Base-by-base conservation (phyloP, 768 basidiomycete genomes). In the Psilocybe cyanescens region DNA sequence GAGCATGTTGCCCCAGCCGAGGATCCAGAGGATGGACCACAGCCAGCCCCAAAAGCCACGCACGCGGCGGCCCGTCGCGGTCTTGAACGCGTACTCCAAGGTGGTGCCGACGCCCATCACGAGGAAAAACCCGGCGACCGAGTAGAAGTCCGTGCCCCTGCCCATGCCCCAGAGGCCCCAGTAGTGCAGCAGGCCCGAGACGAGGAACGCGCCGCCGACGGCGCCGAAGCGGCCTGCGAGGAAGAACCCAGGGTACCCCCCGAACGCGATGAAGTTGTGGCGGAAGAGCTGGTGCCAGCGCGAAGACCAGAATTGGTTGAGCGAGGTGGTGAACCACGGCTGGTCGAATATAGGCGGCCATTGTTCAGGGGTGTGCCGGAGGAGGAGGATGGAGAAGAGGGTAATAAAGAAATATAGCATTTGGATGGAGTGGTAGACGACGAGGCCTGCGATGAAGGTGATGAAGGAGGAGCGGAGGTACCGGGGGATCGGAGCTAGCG, bases 251-350 rank as follows among this genome's bases (percentile, higher is more conserved):
- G 84, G 83, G 33, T 74, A 75, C 8, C 75, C 75, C 11, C 87
- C 88, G n/a, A 85, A 62, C 11, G 69, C 71, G 45, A 88, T 71
- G 65, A 91, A 90, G 39, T 71, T 67, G 47, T 86, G 81, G 8
- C 88, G 81, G 67, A 89, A 87, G 4, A 85, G 61, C 65, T 90
- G 88, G 65, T 91, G 90, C 90, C 90, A 91, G n/a, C 81, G 74
- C 58, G 62, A 70, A 3, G 81, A 76, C 90, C 90, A 91, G 59
- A 88, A 84, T 24, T 86, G 81, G 39, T 75, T 70, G n/a, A 91
- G 72, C 3, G 87, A 89, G 3, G 83, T 84, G 0, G 85, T 70
- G 8, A 69, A 45, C 82, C 83, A 90, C 3, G 90, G 90, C 5
- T 73, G 54, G 57, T 83, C 75, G 70, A 89, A 89, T 24, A 86